Base-by-base conservation (phyloP, 2,329 filamentous ascomycete genomes). In the Orbilia quercus region DNA sequence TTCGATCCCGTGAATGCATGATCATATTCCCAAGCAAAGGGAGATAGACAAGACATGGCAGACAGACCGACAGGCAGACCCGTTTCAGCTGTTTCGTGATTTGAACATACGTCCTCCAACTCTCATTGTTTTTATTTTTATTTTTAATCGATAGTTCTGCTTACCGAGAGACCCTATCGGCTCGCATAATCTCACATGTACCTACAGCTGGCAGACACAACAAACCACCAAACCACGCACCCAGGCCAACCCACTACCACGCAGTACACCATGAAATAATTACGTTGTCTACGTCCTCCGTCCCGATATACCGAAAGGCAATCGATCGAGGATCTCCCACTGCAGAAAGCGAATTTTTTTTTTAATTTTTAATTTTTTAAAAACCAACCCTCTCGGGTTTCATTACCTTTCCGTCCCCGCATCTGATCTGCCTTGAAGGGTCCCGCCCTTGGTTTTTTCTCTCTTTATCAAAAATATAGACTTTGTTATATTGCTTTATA, bases 111-210 rank as follows among this genome's bases (percentile, higher is more conserved):
- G n/a, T n/a, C n/a, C n/a, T n/a, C n/a, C n/a, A n/a, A n/a, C n/a
- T n/a, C n/a, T n/a, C n/a, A n/a, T n/a, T n/a, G n/a, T n/a, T n/a
- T n/a, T n/a, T n/a, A 53, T 47, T 5, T 53, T 18, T 51, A 51
- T 53, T 11, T 47, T 47, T 23, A 20, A 6, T 50, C n/a, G 23
- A 40, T n/a, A 53, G 50, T 9, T 40, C 34, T 45, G 40, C 31
- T 47, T 71, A 59, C 53, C 51, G 58, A 59, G 22, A 57, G 31
- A 73, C 54, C 69, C 69, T 73, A 73, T 73, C 69, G 53, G 69
- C 42, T 66, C 62, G 53, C 62, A 66, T 66, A 66, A 66, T 66
- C 69, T 73, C 36, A 66, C 69, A 73, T 73, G 60, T 65, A 64
- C 67, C 64, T 72, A 64, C 53, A 57, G 59, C 42, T 62, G 53